Evolutionary conservation across 129 eudicot genomes (phyloP).

Genomic region (Apium graveolens): DNA sequence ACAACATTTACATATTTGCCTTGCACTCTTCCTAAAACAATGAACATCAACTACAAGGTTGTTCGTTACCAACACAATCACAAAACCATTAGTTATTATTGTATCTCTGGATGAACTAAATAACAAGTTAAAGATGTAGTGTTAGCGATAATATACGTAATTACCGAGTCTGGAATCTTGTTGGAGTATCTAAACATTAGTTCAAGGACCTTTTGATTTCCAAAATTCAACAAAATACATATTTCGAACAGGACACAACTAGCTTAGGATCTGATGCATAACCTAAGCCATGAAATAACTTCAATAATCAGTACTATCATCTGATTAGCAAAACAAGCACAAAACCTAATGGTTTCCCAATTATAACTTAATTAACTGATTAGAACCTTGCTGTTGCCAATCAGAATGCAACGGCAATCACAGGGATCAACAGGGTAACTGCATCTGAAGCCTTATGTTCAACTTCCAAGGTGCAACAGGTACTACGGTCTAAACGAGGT

Average conservation of each 20-base stretch:
- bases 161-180: too few relatives aligned
- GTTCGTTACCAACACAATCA: too few relatives aligned
- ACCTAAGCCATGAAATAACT: not conserved
- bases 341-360: not conserved
- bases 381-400: constrained; percentile 4
- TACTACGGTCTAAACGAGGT: constrained; percentile 6
- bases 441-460: not conserved
- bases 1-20: too few relatives aligned
- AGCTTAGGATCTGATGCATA: constrained; percentile 3
- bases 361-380: not conserved
- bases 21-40: too few relatives aligned
- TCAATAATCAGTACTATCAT: too few relatives aligned
- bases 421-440: not conserved
- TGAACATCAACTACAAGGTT: too few relatives aligned
- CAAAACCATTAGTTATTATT: too few relatives aligned
- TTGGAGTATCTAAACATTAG: not conserved
- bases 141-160: too few relatives aligned
- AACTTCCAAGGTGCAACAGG: constrained; percentile 8
- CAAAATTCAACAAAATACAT: not conserved
- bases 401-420: constrained; percentile 10
- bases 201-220: not conserved
- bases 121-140: too few relatives aligned
- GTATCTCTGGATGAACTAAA: too few relatives aligned
- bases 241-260: not conserved
- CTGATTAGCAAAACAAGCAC: not conserved